Conservation (phyloP, 2,329 filamentous ascomycete genomes). For the Neopestalotiopsis sp. region DNA sequence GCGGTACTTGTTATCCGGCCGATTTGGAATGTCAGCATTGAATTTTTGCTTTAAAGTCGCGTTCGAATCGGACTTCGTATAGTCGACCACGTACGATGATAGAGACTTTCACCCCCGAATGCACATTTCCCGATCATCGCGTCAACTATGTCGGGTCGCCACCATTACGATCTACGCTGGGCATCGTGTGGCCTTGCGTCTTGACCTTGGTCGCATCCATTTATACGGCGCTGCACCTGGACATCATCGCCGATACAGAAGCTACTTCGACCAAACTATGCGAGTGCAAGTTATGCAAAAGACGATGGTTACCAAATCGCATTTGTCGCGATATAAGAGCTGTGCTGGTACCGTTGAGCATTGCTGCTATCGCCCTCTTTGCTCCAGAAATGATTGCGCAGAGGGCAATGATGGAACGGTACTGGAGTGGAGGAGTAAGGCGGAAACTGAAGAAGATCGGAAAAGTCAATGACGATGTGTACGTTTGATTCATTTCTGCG, state of each 20-base stretch:
- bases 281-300: neutral
- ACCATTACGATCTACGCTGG: neutral
- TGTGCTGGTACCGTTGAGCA: neutral
- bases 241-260: neutral
- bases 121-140: neutral
- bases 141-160: constrained; percentile 5
- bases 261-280: neutral
- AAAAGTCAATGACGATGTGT: neutral
- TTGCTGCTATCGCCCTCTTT: neutral
- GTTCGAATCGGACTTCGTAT: no score
- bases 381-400: neutral
- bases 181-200: constrained; percentile 6
- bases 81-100: neutral
- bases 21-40: no score
- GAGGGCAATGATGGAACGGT: no score
- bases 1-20: no score
- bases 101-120: neutral
- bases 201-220: neutral
- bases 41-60: no score
- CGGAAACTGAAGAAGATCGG: neutral
- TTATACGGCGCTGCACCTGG: neutral
- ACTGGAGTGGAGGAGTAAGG: neutral
- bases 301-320: neutral
- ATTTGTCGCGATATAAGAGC: neutral
- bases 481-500: neutral